Evolutionary conservation across 352 stramenopile species (phyloP), one percentile per base, ranked within the genome.

Genomic region (Pythium sukuiense): DNA sequence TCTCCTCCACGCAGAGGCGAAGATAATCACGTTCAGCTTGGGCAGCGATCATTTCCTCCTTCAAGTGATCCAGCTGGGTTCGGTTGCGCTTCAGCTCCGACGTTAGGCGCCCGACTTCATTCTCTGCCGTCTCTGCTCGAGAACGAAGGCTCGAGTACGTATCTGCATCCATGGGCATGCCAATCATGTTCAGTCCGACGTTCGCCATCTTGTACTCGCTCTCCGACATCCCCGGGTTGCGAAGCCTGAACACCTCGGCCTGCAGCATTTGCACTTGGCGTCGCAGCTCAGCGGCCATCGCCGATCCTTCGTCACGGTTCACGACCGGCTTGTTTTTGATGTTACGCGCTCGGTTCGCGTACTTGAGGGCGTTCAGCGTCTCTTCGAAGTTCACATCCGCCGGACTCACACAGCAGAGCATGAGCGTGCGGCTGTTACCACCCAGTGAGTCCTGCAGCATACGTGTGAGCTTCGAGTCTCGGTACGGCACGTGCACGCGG

Each of bases 381-480:
- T 98, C 93, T 59, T 94, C 84, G 50, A 96, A 92, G 61, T 98
- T 96, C 33, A 92, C 86, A 39, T 96, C 89, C 6, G 92, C 89
- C 41, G 93, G 93, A 57, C 89, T 97, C 39, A 98, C 92, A 73
- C 93, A 98, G 43, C 87, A 92, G 0, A 98, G 73, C 86, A 98
- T 97, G 9, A 98, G 61, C 37, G 93, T 98, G 32, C 90, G 79
- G 63, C 86, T 97, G 68, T 98, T 98, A 20, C 93, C 93, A 61
- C 93, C 93, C 4, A 98, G 70, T 3, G 78, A 94, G 63, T 98
- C 94, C 65, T 98, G 94, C 16, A 98, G 76, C 83, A 98, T 93
- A 18, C 93, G 84, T 35, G 95, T 98, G 35, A 98, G 78, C 74
- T 98, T 98, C 6, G 89, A 98, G 73, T 98, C 93, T 37, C 95